These are phyloP conservation scores for Dactylellina haptotyla DNA, from an alignment of 2,329 filamentous ascomycete species.

Conservation along the genomic window DNA sequence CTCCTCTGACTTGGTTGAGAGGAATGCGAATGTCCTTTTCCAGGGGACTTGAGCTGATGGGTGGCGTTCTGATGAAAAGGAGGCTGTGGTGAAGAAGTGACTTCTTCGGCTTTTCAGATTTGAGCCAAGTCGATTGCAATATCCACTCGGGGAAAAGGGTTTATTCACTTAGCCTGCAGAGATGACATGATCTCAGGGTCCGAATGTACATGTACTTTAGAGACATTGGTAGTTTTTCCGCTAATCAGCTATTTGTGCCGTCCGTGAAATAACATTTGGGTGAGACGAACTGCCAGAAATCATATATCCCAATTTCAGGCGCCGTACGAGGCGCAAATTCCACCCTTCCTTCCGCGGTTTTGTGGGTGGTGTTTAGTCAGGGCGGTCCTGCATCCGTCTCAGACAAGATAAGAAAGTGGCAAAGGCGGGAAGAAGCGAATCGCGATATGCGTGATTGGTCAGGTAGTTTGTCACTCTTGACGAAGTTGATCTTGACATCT, in stretches of 20 bases:
- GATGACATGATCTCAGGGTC: too few species aligned
- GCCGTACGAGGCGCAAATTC: constrained; percentile 3
- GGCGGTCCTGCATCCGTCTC: neutral
- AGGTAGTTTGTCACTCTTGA: neutral
- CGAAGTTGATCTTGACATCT: constrained; percentile 10
- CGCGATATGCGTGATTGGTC: constrained; percentile 47
- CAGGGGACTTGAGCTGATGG: neutral
- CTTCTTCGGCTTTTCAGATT: neutral
- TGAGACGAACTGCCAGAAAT: neutral
- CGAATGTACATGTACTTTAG: too few species aligned
- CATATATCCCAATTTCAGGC: neutral
- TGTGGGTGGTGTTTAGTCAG: constrained; percentile 1
- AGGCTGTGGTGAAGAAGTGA: neutral
- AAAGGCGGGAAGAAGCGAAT: constrained; percentile 50
- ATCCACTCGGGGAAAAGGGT: too few species aligned
- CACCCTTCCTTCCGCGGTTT: constrained; percentile 28
- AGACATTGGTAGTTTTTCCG: too few species aligned
- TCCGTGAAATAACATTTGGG: neutral
- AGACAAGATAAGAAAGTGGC: constrained; percentile 14
- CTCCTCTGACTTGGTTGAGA: neutral
- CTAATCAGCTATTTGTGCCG: too few species aligned
- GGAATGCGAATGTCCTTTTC: neutral
- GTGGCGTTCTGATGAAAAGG: neutral
- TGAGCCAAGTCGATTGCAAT: neutral
- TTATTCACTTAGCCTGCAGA: too few species aligned